phyloP scores from a whole-genome alignment of 1,284 basidiomycete genomes.

The Apiotrichum siamense region DNA sequence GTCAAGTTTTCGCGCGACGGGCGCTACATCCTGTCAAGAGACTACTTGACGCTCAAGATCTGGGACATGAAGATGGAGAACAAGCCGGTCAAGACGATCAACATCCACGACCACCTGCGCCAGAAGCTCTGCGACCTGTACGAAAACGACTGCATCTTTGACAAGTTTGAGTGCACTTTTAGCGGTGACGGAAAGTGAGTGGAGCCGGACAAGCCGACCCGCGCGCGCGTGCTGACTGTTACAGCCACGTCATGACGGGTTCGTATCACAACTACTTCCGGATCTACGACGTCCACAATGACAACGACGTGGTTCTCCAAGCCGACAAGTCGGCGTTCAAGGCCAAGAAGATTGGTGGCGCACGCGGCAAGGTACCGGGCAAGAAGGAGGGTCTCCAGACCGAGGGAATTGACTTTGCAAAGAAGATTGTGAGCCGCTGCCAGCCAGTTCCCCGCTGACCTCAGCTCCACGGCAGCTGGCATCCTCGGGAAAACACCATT shows the following conservation, averaged over 20 bases:
- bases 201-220: background rate
- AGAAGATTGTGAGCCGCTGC: constrained; percentile 71
- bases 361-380: constrained; percentile 69
- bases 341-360: constrained; percentile 90
- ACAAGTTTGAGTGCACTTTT: constrained; percentile 98
- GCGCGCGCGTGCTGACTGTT: no score
- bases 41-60: constrained; percentile 97
- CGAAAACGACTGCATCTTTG: constrained; percentile 99
- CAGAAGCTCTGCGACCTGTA: constrained; percentile 98
- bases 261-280: constrained; percentile 99
- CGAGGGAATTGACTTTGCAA: constrained; percentile 94
- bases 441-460: constrained; percentile 8
- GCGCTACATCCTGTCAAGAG: constrained; percentile 91
- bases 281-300: constrained; percentile 90
- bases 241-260: constrained; percentile 86
- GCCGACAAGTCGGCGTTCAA: constrained; percentile 99
- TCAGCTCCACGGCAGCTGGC: constrained; percentile 84
- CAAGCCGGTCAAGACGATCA: constrained; percentile 93
- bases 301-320: constrained; percentile 88
- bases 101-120: constrained; percentile 95
- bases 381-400: constrained; percentile 77
- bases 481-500: constrained; percentile 95
- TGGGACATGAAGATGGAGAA: constrained; percentile 99
- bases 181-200: constrained; percentile 90
- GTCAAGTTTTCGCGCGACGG: constrained; percentile 99